Evolutionary conservation across 345 rosid species (phyloP), one percentile per base, ranked within the genome.

Genomic region (Moringa oleifera): DNA sequence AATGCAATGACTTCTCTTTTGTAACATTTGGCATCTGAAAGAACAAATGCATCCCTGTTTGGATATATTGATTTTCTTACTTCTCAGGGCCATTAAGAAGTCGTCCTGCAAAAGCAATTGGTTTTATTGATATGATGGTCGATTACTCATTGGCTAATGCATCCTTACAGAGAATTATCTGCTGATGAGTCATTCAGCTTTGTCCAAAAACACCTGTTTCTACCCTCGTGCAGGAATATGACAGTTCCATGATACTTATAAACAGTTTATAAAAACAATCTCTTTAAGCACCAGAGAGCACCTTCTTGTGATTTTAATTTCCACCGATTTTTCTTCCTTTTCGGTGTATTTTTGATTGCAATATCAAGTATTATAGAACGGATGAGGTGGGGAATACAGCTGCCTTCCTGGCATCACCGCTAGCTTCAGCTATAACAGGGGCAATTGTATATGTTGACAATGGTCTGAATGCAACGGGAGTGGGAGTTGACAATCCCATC

Each of bases 41-140:
- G 33, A 28, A 2, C 6, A 12, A 13, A 19, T 7, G 9, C 23
- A 54, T 23, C 46, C 49, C 28, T 16, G 19, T 41, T 47, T 18
- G 18, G 18, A 55, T 49, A 28, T 8, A 28, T 2, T 25, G 18
- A 8, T 51, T 7, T 37, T 47, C 37, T 24, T 57, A 51, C 12
- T 18, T 31, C 16, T 9, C 72, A 87, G 94, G 94, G 64, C 94
- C 94, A 10, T 75, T 84, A 21, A 64, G 88, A 72, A 84, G 88
- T 66, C 83, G 94, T 17, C 90, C 94, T 24, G 94, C 94, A 13
- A 84, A 84, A 71, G 94, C 94, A 64, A 82, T 84, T 11, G 94
- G 86, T 60, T 86, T 86, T 68, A 81, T 86, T 5, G 92, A 86
- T 23, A 83, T 62, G 57, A 84, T 87, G 86, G 84, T 87, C 2